Evolutionary conservation across 495 filamentous ascomycete species (phyloP), one percentile per base, ranked within the genome.

Genomic region (Hamigera avellanea): DNA sequence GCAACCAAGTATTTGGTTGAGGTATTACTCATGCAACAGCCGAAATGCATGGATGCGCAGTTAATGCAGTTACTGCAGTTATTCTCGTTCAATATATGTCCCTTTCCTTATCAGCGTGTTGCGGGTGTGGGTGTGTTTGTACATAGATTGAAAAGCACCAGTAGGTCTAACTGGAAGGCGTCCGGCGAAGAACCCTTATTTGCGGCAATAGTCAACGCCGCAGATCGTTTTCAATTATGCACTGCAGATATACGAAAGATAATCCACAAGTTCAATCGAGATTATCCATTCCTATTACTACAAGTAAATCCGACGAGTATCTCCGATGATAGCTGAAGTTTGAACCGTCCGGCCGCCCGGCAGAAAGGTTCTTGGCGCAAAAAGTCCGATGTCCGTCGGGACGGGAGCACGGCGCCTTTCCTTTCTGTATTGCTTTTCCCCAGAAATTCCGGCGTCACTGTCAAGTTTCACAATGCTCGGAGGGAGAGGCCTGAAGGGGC

Each of bases 401-500:
- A n/a, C n/a, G n/a, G n/a, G n/a, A n/a, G n/a, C n/a, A n/a, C 28
- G 3, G 5, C 12, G 28, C 5, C 5, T 13, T 15, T 30, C 10
- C 21, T 6, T 30, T 13, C 28, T 6, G 28, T 30, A 33, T 33
- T n/a, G 23, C 36, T 26, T 35, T 43, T 46, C 26, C n/a, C 32
- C 26, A 23, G 34, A 36, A 35, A 21, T 34, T 39, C 33, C 19
- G 27, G 18, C 36, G 19, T 45, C 33, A 21, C 25, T 36, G 31
- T 39, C 35, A 25, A 16, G 42, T 46, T 14, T 46, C 43, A 58
- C 48, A 47, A 56, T 66, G 59, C 53, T 64, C 42, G 54, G 55
- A 52, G 48, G 54, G 18, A 33, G 43, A 49, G 53, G 53, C 36
- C 43, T 66, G 29, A 54, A 50, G 47, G 52, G 56, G 41, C 49